Percentiles rank a stretch among this genome's conserved stretches.
These are phyloP conservation scores for Botryotinia globosa DNA, from an alignment of 2,329 filamentous ascomycete species.

Conservation along the genomic window DNA sequence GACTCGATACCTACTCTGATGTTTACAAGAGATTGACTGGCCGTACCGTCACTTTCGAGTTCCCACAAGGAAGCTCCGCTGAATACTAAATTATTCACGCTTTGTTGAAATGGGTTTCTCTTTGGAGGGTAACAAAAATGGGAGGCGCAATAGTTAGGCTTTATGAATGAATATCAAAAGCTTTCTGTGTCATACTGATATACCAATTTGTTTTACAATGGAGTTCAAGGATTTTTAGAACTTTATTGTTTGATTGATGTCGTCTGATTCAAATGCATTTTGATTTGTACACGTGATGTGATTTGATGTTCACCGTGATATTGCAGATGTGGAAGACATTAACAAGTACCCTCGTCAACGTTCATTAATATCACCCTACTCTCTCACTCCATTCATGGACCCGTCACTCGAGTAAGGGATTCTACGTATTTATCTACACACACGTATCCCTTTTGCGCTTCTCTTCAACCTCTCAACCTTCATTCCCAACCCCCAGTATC, in stretches of 20 bases:
- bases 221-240: slow-evolving; percentile 4
- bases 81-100: slow-evolving; percentile 68
- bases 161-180: slow-evolving; percentile 22
- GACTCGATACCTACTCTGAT: slow-evolving; percentile 98
- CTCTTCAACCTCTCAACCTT: not conserved
- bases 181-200: slow-evolving; percentile 19
- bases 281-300: not conserved
- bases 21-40: slow-evolving; percentile 98
- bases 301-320: not conserved
- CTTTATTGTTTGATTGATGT: not conserved
- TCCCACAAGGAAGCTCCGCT: slow-evolving; percentile 76
- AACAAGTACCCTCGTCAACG: not conserved
- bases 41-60: slow-evolving; percentile 96
- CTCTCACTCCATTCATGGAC: no score
- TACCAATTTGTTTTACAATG: slow-evolving; percentile 17
- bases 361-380: not conserved
- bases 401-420: not conserved
- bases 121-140: slow-evolving; percentile 11
- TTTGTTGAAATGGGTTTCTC: slow-evolving; percentile 14
- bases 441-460: not conserved
- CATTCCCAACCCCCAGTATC: not conserved
- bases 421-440: not conserved
- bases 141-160: slow-evolving; percentile 20
- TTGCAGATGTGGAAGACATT: not conserved
- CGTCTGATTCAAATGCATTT: not conserved